Conservation (phyloP, 2,329 filamentous ascomycete species). For the Golovinomyces cichoracearum region DNA sequence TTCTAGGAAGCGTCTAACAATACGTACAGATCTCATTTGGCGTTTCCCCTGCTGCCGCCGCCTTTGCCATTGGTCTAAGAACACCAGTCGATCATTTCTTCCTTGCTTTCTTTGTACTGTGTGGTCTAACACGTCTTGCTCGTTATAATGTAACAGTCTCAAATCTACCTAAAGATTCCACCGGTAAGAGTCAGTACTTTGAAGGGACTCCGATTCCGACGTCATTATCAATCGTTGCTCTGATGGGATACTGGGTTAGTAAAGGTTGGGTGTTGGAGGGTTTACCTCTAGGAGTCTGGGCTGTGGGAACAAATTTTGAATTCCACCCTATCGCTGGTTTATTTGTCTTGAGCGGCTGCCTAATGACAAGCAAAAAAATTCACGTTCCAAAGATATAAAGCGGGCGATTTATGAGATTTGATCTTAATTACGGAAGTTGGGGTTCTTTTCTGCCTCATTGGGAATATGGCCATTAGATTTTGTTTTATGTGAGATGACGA, state of each 20-base stretch:
- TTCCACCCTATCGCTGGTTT: constrained; percentile 60
- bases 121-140: constrained; percentile 73
- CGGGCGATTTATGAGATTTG: neutral
- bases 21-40: constrained; percentile 69
- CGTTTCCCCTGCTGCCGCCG: constrained; percentile 62
- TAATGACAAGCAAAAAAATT: constrained; percentile 89
- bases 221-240: constrained; percentile 47
- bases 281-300: constrained; percentile 49
- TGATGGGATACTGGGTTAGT: constrained; percentile 78
- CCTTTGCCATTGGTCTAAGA: constrained; percentile 71
- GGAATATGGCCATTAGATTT: neutral
- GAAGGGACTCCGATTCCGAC: constrained; percentile 94
- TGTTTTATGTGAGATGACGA: neutral
- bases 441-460: neutral
- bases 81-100: constrained; percentile 57
- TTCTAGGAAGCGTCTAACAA: neutral
- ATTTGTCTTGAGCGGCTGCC: constrained; percentile 68
- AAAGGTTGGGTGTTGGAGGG: constrained; percentile 54
- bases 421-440: neutral
- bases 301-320: constrained; percentile 42
- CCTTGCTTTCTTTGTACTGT: constrained; percentile 74
- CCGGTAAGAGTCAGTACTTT: constrained; percentile 82
- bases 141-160: constrained; percentile 93
- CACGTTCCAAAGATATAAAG: constrained; percentile 67
- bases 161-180: constrained; percentile 69